Evolutionary conservation across 176 grass and related monocot species (phyloP), one percentile per base, ranked within the genome.

Genomic region (Cenchrus americanus): DNA sequence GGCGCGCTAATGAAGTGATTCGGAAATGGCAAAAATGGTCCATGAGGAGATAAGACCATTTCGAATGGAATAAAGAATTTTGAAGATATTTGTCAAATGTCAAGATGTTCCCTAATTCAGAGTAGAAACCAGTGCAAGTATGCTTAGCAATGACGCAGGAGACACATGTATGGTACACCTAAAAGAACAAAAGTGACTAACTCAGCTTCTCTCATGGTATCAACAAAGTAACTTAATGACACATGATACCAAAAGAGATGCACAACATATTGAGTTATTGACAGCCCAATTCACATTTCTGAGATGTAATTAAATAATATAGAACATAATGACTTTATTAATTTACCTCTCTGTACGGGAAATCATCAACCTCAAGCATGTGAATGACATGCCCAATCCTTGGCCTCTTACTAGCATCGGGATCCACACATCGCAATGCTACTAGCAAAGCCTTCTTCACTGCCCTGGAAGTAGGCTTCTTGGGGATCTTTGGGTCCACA

Each of bases 341-440:
- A 75, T 75, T 74, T 80, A 99, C 96, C 46, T 99, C 93, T 92
- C 84, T 92, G 66, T 96, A 96, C 22, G 87, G 93, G 66, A 99
- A 99, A 90, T 99, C 93, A 8, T 99, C 93, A 14, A 92, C 96
- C 87, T 99, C 93, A 86, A 99, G 93, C 96, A 99, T 99, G 81
- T 99, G 96, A 73, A 99, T 95, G 15, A 94, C 76, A 67, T 94
- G 93, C 1, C 96, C 91, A 58, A 99, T 96, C 73, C 85, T 92
- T 41, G 96, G 96, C 75, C 96, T 96, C 84, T 99, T 93, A 57
- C 84, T 76, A 54, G 96, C 91, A 79, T 99, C 96, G 76, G 96
- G 91, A 73, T 99, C 96, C 19, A 99, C 96, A 30, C 96, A 99
- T 72, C 93, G 62, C 61, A 99, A 69, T 0, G 96, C 96, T 34